Evolutionary conservation across 31 red algal genomes (phyloP), one percentile per base, ranked within the genome.

Genomic region (Odonthalia washingtoniensis): DNA sequence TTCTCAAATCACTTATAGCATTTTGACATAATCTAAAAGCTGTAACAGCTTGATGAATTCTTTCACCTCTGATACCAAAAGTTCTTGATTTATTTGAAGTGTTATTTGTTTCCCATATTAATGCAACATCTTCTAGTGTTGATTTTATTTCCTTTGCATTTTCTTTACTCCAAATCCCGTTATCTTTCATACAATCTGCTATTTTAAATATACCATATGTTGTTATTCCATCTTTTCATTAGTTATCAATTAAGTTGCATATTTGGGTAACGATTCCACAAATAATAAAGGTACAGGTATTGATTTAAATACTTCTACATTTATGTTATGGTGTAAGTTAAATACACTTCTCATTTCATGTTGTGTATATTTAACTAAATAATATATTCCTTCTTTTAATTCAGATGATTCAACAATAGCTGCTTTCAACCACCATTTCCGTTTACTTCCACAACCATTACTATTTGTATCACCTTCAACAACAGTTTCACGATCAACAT

Each of bases 381-480:
- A 45, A 1, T 40, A 77, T 40, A 92, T 30, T 21, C 81, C 77
- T 6, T 41, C 34, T 2, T 86, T 64, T 30, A 95, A 52, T 12
- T 93, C 93, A 35, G 88, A 91, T 43, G 81, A 64, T n/a, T 83
- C 73, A 17, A 98, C 87, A 3, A 91, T 75, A 5, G 97, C 93
- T 57, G 85, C 80, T 18, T 94, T 89, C 62, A 98, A 73, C 97
- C 97, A 98, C 97, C 97, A 98, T 42, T 88, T 57, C 40, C 92
- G 49, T 64, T 65, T 42, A 33, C 79, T 26, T 57, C 83, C 26
- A 27, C 82, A 87, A 40, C 87, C 70, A 39, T 74, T 84, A n/a
- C 95, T 98, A 80, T 98, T 93, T 34, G 91, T 85, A n/a, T n/a
- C n/a, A n/a, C n/a, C n/a, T n/a, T n/a, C n/a, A n/a, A n/a, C n/a